Base-by-base conservation (phyloP, 257 asterid genomes). In the Thymus quinquecostatus region DNA sequence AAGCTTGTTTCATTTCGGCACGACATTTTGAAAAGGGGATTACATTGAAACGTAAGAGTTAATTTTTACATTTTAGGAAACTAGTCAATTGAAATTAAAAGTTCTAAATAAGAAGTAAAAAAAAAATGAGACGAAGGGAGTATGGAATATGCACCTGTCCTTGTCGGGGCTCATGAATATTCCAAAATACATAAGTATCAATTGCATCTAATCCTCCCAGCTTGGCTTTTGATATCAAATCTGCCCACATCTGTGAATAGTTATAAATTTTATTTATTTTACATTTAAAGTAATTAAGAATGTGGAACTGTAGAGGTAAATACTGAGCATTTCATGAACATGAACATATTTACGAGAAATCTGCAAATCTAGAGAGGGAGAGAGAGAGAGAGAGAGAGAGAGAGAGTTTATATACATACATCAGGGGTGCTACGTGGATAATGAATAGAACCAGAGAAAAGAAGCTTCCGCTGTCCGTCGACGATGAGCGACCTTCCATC, bases 361-460 rank as follows among this genome's bases (percentile, higher is more conserved):
- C 21, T 21, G 21, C 21, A 21, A 21, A 21, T 21, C 21, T 21
- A 21, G 21, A 21, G 40, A 3, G 40, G 3, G 2, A 3, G 3
- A 3, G 40, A 36, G 40, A 30, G 54, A 68, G 45, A 51, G 30
- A 70, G 38, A 75, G 61, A 56, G 78, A 40, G 54, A 71, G 27
- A 49, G 45, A 10, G 57, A 81, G 5, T 34, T 2, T 34, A 34
- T 34, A 34, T 21, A 21, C 21, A 21, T 88, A 92, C 98, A 70
- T 92, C 83, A 12, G 98, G 97, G 0, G 98, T 90, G 72, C 96
- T 90, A 75, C 98, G 77, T 10, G 98, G 92, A 70, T 92, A 92
- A 79, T 92, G 98, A 80, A 92, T 92, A 1, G 98, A 92, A 49
- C 96, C 96, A 2, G 98, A 92, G 64, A 92, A 92, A 66, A 90